Evolutionary conservation across 73 alveolate genomes (phyloP), one percentile per base, ranked within the genome.

Genomic region (Durusdinium trenchii): DNA sequence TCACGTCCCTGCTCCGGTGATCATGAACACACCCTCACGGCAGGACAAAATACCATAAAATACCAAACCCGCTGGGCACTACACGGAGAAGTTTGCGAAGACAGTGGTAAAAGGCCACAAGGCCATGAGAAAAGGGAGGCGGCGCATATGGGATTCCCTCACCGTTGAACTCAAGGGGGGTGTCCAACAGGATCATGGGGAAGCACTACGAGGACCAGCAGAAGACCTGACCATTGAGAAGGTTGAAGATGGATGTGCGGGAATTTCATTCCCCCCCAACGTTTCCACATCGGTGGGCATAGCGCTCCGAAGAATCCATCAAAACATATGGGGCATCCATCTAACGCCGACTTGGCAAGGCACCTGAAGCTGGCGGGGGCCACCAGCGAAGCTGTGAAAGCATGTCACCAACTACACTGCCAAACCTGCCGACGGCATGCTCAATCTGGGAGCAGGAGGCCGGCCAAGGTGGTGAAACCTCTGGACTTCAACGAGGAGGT

Each of bases 401-500:
- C 75, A 0, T 43, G 52, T 30, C 69, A 83, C 10, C 16, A 16
- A 20, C 54, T 83, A 18, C 16, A 48, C n/a, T 83, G 93, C 50
- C 52, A 51, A 32, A 83, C 93, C 5, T 83, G 93, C 75, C 35
- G 30, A 16, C 1, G 75, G 40, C 12, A 6, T 10, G 35, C 26
- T 35, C 47, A 36, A 30, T 75, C 93, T 0, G 73, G 75, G 35
- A 48, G 75, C 16, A 48, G 51, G 18, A 0, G 75, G n/a, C 93
- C 93, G 35, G 93, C 75, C 2, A 38, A 43, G 47, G 36, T 48
- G 0, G 93, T 83, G 51, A 26, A 10, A 12, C 93, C 71, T 14
- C 7, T 83, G 32, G 93, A 83, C 75, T 83, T 83, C 51, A 47
- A 47, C n/a, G 71, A 83, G 36, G 93, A 30, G 52, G 40, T 83